Evolutionary conservation across 2,329 filamentous ascomycete species (phyloP).

Genomic region (Colletotrichum destructivum): DNA sequence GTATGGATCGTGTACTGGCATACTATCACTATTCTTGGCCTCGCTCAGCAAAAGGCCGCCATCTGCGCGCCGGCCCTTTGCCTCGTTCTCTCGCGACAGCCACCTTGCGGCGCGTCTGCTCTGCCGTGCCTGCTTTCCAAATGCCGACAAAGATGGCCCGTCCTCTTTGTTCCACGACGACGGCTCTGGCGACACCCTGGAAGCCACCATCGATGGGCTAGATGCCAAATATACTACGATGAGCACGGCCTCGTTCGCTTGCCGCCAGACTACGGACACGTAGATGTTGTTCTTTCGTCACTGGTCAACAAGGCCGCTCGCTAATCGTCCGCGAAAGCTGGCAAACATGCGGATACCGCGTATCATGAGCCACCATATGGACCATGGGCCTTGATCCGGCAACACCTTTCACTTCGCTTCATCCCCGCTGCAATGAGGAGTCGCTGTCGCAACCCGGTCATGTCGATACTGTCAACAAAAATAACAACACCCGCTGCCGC

Average conservation of each 20-base stretch:
- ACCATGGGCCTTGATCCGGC: constrained; percentile 1
- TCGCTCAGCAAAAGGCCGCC: constrained; percentile 12
- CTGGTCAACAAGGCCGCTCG: constrained; percentile 8
- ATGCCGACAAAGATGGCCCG: constrained; percentile 24
- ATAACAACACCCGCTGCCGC: constrained; percentile 21
- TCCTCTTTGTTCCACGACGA: constrained; percentile 26
- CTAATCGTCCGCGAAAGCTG: not conserved
- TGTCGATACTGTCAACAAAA: not conserved
- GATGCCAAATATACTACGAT: not conserved
- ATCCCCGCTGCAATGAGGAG: constrained; percentile 16
- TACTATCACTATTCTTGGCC: constrained; percentile 22
- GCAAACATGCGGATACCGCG: no score
- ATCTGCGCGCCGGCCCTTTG: constrained; percentile 10
- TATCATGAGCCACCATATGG: no score
- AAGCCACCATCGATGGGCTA: not conserved
- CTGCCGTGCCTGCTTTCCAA: constrained; percentile 6
- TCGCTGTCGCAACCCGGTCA: constrained; percentile 20
- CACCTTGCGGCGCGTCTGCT: constrained; percentile 23
- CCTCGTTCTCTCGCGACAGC: constrained; percentile 8
- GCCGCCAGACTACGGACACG: not conserved
- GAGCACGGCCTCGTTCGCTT: constrained; percentile 12
- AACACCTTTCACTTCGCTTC: constrained; percentile 7
- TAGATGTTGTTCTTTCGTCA: constrained; percentile 18
- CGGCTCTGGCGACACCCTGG: constrained; percentile 31
- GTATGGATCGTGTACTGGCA: not conserved